Evolutionary conservation across 768 basidiomycete genomes (phyloP), one percentile per base, ranked within the genome.

Genomic region (Kwoniella newhampshirensis): DNA sequence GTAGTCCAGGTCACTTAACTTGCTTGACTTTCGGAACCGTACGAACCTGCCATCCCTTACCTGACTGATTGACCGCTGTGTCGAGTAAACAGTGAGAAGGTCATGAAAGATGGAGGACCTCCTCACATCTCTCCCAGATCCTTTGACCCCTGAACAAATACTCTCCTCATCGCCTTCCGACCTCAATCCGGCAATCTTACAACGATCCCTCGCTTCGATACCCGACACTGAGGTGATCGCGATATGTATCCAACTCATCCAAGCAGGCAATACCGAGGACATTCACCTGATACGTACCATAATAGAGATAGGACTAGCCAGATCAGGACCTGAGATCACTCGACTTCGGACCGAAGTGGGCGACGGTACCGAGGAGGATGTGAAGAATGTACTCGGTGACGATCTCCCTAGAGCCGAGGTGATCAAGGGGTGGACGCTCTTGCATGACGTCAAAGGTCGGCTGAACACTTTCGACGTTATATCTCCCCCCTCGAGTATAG

Each of bases 371-470:
- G 47, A 60, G 20, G 45, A 27, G 11, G 46, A 46, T 20, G 17
- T 60, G 15, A 17, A 21, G 15, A 15, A n/a, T 39, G 26, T 49
- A 3, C 9, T 59, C 15, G 46, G 28, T 13, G 18, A 28, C 4
- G 53, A 54, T 40, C 35, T 30, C 9, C 13, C 5, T 2, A 20
- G 30, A 40, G 28, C 39, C 18, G 52, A 50, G 9, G 17, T 49
- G 1, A 13, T 60, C 15, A 20, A 17, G 18, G 46, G n/a, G 11
- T 60, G 30, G 25, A 20, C 39, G 4, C 13, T 27, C 5, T 18
- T 60, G 26, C 23, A 51, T 87, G 43, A 83, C 89, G 44, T 57
- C 59, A 30, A 64, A 59, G 17, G 63, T 57, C 15, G 66, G 46
- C 15, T 57, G 27, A 40, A 63, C 40, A 57, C 63, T 36, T 54